Conservation (phyloP, 2,329 filamentous ascomycete species). For the Ambrosiella cleistominuta region DNA sequence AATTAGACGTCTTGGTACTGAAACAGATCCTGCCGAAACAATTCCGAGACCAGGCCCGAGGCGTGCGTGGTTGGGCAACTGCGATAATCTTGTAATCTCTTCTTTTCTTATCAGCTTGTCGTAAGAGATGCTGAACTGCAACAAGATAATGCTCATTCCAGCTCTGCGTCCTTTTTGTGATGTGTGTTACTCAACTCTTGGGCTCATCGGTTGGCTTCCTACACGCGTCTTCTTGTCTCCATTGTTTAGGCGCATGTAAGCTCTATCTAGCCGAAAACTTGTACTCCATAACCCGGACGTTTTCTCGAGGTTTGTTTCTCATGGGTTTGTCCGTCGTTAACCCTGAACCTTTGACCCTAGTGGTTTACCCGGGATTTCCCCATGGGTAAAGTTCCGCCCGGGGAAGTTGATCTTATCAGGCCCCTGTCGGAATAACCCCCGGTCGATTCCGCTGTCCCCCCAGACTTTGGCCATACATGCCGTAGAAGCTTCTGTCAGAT, state of each 20-base stretch:
- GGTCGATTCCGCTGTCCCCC: neutral
- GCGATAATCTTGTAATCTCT: neutral
- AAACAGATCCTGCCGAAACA: neutral
- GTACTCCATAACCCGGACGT: neutral
- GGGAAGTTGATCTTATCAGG: neutral
- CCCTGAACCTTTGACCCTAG: neutral
- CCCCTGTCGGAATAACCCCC: neutral
- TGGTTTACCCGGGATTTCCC: neutral
- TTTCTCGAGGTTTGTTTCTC: neutral
- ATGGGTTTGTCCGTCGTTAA: neutral
- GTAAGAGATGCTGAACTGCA: too few relatives aligned
- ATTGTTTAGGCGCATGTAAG: neutral
- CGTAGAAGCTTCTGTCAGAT: slow-evolving; percentile 11
- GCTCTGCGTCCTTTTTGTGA: too few relatives aligned
- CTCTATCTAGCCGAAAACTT: too few relatives aligned
- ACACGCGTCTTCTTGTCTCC: neutral
- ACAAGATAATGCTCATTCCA: too few relatives aligned
- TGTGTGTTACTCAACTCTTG: too few relatives aligned
- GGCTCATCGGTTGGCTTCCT: neutral
- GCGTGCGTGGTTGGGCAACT: neutral
- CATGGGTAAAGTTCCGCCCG: neutral
- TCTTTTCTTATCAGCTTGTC: too few relatives aligned
- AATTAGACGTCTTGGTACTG: neutral
- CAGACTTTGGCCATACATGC: neutral
- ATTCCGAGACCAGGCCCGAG: neutral